phyloP scores from a whole-genome alignment of 1,284 basidiomycete species.

The Puccinia horiana region DNA sequence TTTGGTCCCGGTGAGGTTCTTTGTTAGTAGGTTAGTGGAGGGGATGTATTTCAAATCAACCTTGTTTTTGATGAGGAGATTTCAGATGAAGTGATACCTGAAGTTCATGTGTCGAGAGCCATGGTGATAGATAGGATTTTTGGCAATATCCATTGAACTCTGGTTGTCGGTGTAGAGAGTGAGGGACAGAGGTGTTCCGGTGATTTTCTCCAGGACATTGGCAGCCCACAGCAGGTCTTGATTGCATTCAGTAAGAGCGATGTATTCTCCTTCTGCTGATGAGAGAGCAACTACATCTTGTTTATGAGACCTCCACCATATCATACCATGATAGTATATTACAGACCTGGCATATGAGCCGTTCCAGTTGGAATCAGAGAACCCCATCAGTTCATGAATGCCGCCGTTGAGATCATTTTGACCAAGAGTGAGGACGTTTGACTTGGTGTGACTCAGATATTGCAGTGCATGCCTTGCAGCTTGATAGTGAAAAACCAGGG shows the following conservation, averaged over 20 bases:
- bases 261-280: neutral
- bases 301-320: too few relatives aligned
- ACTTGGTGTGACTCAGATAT: neutral
- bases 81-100: neutral
- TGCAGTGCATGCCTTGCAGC: neutral
- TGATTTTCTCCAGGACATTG: too few relatives aligned
- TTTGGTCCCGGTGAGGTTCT: too few relatives aligned
- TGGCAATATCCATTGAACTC: too few relatives aligned
- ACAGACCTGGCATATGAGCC: neutral
- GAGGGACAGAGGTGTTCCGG: too few relatives aligned
- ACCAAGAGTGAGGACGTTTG: too few relatives aligned
- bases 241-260: too few relatives aligned
- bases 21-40: too few relatives aligned
- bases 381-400: neutral
- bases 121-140: neutral
- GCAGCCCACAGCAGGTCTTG: too few relatives aligned
- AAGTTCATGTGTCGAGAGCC: neutral
- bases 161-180: too few relatives aligned
- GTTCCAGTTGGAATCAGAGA: conserved; percentile 6
- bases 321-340: neutral
- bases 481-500: neutral
- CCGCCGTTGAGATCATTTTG: neutral
- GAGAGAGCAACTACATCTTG: neutral
- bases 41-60: too few relatives aligned
- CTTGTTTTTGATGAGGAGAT: neutral